A percentile compares a stretch with the other conserved stretches of the same genome.
Conservation (phyloP, 2,329 filamentous ascomycete species). For the Cytospora mali region DNA sequence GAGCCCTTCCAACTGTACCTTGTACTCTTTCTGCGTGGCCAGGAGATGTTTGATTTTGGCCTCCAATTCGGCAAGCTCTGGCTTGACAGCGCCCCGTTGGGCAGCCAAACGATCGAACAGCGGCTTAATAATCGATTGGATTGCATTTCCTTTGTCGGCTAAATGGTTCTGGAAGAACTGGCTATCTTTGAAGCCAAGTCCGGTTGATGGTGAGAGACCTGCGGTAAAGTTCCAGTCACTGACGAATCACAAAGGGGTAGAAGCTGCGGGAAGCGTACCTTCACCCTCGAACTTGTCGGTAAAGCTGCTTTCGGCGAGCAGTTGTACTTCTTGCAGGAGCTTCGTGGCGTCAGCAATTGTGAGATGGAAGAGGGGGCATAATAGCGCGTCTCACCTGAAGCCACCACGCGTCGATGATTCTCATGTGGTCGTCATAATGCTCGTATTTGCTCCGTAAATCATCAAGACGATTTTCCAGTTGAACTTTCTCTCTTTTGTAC, state of each 20-base stretch:
- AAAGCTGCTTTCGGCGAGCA: slow-evolving; percentile 56
- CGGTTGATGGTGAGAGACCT: slow-evolving; percentile 61
- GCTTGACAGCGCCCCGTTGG: slow-evolving; percentile 57
- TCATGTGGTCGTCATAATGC: slow-evolving; percentile 90
- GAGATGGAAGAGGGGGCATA: slow-evolving; percentile 21
- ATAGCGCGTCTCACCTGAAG: slow-evolving; percentile 68
- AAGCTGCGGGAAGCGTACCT: slow-evolving; percentile 38
- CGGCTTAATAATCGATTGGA: slow-evolving; percentile 72
- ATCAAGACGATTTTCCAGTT: slow-evolving; percentile 77
- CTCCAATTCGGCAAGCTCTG: slow-evolving; percentile 74
- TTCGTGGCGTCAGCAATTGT: slow-evolving; percentile 40
- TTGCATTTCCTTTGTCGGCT: slow-evolving; percentile 71
- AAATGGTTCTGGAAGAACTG: slow-evolving; percentile 82
- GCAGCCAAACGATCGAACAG: slow-evolving; percentile 63
- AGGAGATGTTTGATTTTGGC: slow-evolving; percentile 73
- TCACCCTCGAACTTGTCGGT: slow-evolving; percentile 46
- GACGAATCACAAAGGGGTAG: slow-evolving; percentile 21
- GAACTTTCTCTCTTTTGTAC: slow-evolving; percentile 87
- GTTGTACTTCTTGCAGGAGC: slow-evolving; percentile 66
- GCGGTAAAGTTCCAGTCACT: slow-evolving; percentile 36
- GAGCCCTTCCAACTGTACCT: slow-evolving; percentile 74
- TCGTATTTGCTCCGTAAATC: slow-evolving; percentile 76
- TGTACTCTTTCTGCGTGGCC: slow-evolving; percentile 79
- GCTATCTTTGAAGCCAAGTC: slow-evolving; percentile 63
- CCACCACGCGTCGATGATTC: slow-evolving; percentile 91